Evolutionary conservation across 192 early-diverging fungal genomes (phyloP), one percentile per base, ranked within the genome.

Genomic region (Phycomyces nitens): DNA sequence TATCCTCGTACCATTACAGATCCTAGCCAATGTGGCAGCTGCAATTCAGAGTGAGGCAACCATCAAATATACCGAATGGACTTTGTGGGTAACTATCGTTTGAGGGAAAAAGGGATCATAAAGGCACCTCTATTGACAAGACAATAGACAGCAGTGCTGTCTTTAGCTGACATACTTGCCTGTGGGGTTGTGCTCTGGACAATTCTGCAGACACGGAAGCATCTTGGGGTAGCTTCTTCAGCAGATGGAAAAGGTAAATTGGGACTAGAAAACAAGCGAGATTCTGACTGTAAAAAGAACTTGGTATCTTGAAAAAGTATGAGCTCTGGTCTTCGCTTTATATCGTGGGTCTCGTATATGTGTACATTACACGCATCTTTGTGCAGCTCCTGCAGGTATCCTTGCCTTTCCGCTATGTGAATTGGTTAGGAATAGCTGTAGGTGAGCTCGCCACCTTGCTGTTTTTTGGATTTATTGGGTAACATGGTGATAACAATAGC

Each of bases 281-380:
- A 21, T 14, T 15, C 12, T 54, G 29, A 43, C 18, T 1, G 1
- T 21, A 10, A 22, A 38, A 52, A 82, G 81, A 78, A 40, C 60
- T 66, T 12, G 79, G 74, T 27, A 69, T 71, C 53, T 69, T 81
- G 42, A 61, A 43, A 65, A 80, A 78, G 55, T 81, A 83, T 60
- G 76, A 80, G 42, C 57, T 83, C 8, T 83, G 82, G 82, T 76
- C 77, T 8, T 68, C 79, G 3, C 81, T 83, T 67, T 83, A 83
- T 34, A 53, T 83, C 10, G 67, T 81, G 12, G 81, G 79, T 3
- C 60, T 83, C 10, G 65, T 73, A 1, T 83, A 83, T 53, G 68
- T 83, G 26, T 83, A 83, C 50, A 47, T 75, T 41, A 83, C 82
- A 2, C 70, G 79, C 41, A 73, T 83, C 38, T 23, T 83, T 60